Percentiles rank a stretch among this genome's conserved stretches.
Conservation (phyloP, 1,284 basidiomycete species). For the Xerocomus nothofagi region DNA sequence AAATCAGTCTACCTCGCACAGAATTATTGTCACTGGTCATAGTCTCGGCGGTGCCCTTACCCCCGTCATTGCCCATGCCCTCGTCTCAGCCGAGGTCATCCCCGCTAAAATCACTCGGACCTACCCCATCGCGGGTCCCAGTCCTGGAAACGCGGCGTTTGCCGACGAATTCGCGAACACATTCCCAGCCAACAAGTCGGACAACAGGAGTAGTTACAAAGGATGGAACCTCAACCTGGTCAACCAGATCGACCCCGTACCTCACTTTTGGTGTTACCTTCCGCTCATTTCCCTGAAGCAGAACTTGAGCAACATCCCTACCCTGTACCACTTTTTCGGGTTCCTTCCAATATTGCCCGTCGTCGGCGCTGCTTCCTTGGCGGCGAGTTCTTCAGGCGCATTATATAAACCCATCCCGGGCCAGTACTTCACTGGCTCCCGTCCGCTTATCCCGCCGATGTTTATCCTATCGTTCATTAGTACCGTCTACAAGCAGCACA, state of each 20-base stretch:
- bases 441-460: too few species aligned
- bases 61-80: slow-evolving; percentile 13
- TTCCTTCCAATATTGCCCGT: too few species aligned
- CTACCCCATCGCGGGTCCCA: slow-evolving; percentile 9
- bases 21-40: slow-evolving; percentile 9
- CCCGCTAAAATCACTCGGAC: neutral
- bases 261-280: slow-evolving; percentile 12
- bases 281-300: neutral
- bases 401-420: too few species aligned
- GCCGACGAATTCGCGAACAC: neutral
- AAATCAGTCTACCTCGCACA: neutral
- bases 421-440: slow-evolving; percentile 3
- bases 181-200: slow-evolving; percentile 1
- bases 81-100: neutral
- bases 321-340: too few species aligned
- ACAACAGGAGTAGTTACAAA: neutral
- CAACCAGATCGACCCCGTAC: slow-evolving; percentile 8
- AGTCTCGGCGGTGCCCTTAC: slow-evolving; percentile 14
- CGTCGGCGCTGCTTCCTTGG: too few species aligned
- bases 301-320: slow-evolving; percentile 10
- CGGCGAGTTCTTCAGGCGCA: too few species aligned
- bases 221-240: slow-evolving; percentile 19
- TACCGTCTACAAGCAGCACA: too few species aligned
- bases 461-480: neutral
- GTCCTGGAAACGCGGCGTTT: neutral